phyloP scores from a whole-genome alignment of 2,329 filamentous ascomycete genomes.

The Cladosporium sp. region DNA sequence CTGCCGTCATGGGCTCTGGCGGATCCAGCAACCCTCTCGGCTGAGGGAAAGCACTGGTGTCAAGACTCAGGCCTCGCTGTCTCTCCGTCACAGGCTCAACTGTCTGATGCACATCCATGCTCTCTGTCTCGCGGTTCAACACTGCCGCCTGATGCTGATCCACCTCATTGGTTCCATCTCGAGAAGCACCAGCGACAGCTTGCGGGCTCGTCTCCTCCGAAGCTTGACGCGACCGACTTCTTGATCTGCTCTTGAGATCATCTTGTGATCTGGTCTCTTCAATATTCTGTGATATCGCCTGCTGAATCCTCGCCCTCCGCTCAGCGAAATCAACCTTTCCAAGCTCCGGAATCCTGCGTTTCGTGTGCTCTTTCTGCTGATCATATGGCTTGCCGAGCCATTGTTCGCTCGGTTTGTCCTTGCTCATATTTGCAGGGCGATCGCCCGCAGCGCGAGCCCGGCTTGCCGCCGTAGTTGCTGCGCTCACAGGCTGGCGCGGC shows the following conservation, averaged over 20 bases:
- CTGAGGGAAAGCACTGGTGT: conserved; percentile 21
- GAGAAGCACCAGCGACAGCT: conserved; percentile 25
- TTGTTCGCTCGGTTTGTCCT: conserved; percentile 42
- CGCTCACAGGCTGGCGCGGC: conserved; percentile 73
- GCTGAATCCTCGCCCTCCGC: conserved; percentile 74
- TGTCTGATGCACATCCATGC: neutral
- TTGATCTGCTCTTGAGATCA: conserved; percentile 16
- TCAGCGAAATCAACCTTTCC: conserved; percentile 82
- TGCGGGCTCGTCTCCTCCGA: conserved; percentile 37
- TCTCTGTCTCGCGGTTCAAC: conserved; percentile 14
- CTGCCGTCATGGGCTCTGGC: conserved; percentile 28
- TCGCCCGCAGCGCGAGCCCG: conserved; percentile 55
- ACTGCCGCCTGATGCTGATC: conserved; percentile 15
- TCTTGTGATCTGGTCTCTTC: conserved; percentile 49
- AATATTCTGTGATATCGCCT: conserved; percentile 81
- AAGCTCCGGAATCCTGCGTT: conserved; percentile 54
- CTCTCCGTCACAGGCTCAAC: neutral
- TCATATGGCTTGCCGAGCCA: conserved; percentile 77
- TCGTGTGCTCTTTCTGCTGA: conserved; percentile 50
- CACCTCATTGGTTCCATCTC: conserved; percentile 1
- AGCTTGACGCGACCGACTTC: conserved; percentile 18
- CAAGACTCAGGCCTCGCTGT: conserved; percentile 22
- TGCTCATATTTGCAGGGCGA: conserved; percentile 23
- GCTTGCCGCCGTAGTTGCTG: conserved; percentile 67
- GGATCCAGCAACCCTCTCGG: conserved; percentile 10